Base-by-base conservation (phyloP, 495 filamentous ascomycete species). In the Letharia lupina region DNA sequence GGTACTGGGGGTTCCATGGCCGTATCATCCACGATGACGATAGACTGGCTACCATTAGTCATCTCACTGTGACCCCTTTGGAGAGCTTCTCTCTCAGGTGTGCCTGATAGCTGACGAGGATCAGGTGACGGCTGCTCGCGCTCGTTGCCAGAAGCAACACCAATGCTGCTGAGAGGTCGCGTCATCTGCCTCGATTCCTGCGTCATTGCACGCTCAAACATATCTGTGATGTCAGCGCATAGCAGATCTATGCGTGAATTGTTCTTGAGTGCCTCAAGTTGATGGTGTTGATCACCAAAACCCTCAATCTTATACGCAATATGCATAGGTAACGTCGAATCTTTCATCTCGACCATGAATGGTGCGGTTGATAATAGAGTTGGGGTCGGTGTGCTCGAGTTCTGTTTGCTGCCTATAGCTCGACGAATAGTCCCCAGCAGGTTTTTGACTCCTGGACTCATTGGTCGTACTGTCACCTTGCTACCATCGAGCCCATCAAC, bases 391-490 rank as follows among this genome's bases (percentile, higher is more conserved):
- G 76, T 72, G 73, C 74, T 47, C 73, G 81, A 66, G 72, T 80
- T 77, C 68, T 82, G 75, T 73, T 85, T 88, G 50, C 83, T 90
- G 70, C 92, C 90, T 60, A 97, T 74, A n/a, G 87, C 93, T 45
- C 93, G 89, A 54, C 90, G 88, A 44, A 98, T 90, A 67, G 88
- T 91, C 1, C 93, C 93, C 57, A 98, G 81, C 4, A 98, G 79
- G 68, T 86, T 94, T 74, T 87, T 91, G 80, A 98, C 87, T 2
- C 91, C 86, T 16, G 85, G 84, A 61, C 77, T 89, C 18, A 77
- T 75, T 61, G 76, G 45, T 65, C 70, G 52, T 47, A 77, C 68
- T 57, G 77, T 79, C 28, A 74, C 62, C 40, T 68, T 71, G 54
- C 28, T 62, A 12, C 62, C 62, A 42, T 52, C 44, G 20, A 52